Base-by-base conservation (phyloP, 2,329 filamentous ascomycete genomes). In the Penicillium sp. region DNA sequence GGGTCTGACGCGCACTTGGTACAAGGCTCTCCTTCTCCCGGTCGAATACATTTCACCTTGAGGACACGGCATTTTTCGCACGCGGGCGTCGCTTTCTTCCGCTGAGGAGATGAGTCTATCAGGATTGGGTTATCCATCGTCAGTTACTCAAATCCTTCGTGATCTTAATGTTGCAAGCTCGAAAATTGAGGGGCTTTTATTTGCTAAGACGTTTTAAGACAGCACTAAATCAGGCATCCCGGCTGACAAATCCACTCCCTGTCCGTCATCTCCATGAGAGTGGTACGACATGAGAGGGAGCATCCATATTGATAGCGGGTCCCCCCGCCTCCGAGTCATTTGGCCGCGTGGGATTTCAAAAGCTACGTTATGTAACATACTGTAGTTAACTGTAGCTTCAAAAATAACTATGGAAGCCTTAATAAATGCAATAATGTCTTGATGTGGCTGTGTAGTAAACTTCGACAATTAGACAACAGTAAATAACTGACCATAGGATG, bases 51-150 rank as follows among this genome's bases (percentile, higher is more conserved):
- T 64, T 61, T 67, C 24, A 68, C 61, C 55, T 70, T 70, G 38
- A 68, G 59, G 7, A 58, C 58, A 47, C 66, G 65, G 54, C 66
- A 70, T 66, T 61, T 62, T 59, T 68, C 63, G 50, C 68, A 70
- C 26, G 68, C 68, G n/a, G 33, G 50, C 35, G 49, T 35, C 33
- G 54, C 38, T 51, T 58, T 62, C 54, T 59, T 65, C 50, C 24
- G 44, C 44, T 47, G 44, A 17, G 24, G 24, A 10, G 44, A 47
- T n/a, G 22, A 28, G 12, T 47, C 5, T 10, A 17, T n/a, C 24
- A 15, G 22, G 22, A 47, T 15, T 47, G 44, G 6, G 12, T 17
- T 47, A n/a, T 47, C 24, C 44, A 47, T 47, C 2, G 13, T 28
- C 24, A 28, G 4, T 8, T 24, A 47, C 13, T 17, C 44, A 28